Evolutionary conservation across 148 eudicot genomes (phyloP).

Genomic region (Nepenthes gracilis): DNA sequence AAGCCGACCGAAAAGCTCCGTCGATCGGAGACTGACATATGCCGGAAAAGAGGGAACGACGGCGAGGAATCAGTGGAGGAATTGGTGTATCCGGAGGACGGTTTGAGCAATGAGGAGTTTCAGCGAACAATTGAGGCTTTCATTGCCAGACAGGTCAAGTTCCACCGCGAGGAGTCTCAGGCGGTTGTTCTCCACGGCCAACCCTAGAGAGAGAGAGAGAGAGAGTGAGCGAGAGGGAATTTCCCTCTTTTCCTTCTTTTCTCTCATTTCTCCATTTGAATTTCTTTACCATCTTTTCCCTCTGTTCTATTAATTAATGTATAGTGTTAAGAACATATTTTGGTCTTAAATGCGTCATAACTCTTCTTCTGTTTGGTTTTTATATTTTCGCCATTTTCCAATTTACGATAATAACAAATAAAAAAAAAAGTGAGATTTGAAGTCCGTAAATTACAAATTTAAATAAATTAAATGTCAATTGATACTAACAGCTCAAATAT

Average conservation of each 20-base stretch:
- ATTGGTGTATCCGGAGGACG: slow-evolving; percentile 20
- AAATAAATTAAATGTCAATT: too few species aligned
- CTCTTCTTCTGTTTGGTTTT: too few species aligned
- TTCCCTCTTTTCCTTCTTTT: background rate
- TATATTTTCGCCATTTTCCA: too few species aligned
- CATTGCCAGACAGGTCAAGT: slow-evolving; percentile 72
- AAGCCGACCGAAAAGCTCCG: slow-evolving; percentile 21
- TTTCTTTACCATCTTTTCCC: too few species aligned
- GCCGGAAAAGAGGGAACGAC: slow-evolving; percentile 11
- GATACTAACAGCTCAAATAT: too few species aligned
- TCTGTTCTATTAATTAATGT: too few species aligned
- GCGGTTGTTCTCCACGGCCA: slow-evolving; percentile 46
- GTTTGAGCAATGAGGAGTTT: slow-evolving; percentile 67
- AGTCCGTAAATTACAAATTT: too few species aligned
- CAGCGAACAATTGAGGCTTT: slow-evolving; percentile 62
- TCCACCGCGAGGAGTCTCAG: slow-evolving; percentile 57
- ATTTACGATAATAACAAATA: too few species aligned
- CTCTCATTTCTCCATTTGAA: background rate
- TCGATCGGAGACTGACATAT: slow-evolving; percentile 49
- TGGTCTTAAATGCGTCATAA: too few species aligned
- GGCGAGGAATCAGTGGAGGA: slow-evolving; percentile 17
- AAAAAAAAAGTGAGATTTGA: too few species aligned
- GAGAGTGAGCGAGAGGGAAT: too few species aligned
- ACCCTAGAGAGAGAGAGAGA: slow-evolving; percentile 4
- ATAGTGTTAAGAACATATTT: too few species aligned